Evolutionary conservation across 129 eudicot genomes (phyloP).

Genomic region (Flaveria brownii): DNA sequence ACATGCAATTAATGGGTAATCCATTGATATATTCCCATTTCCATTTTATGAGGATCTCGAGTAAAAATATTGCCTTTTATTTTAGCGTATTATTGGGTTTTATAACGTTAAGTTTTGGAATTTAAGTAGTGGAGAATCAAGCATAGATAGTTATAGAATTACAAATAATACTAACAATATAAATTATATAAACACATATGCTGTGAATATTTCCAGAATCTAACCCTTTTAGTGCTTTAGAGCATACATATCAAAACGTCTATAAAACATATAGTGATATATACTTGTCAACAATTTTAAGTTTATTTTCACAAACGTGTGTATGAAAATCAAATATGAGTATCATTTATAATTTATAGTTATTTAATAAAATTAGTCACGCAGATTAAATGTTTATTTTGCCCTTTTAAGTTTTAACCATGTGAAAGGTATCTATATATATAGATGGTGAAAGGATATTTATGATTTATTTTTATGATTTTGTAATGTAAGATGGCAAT

Average conservation of each 20-base stretch:
- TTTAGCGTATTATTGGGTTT: background rate
- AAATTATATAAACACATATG: background rate
- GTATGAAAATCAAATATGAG: background rate
- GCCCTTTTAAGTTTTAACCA: no score
- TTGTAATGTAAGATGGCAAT: no score
- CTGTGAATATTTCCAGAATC: background rate
- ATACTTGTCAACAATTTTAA: no score
- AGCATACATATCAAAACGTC: background rate
- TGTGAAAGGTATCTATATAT: no score
- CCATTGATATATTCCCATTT: constrained; percentile 15
- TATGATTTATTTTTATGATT: background rate
- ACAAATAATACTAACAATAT: background rate
- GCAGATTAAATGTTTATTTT: background rate
- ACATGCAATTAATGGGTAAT: background rate
- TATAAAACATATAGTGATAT: no score
- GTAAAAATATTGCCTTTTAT: background rate
- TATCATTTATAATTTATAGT: background rate
- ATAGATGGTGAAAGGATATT: background rate
- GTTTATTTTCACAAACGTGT: background rate
- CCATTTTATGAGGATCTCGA: background rate
- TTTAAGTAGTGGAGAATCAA: constrained; percentile 28
- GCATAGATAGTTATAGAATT: background rate
- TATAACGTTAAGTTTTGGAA: constrained; percentile 4
- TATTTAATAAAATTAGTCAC: no score
- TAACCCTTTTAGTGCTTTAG: background rate